Percentiles rank a stretch among this genome's conserved stretches.
Conservation (phyloP, 2,329 filamentous ascomycete genomes). For the Clarireedia hainanense region DNA sequence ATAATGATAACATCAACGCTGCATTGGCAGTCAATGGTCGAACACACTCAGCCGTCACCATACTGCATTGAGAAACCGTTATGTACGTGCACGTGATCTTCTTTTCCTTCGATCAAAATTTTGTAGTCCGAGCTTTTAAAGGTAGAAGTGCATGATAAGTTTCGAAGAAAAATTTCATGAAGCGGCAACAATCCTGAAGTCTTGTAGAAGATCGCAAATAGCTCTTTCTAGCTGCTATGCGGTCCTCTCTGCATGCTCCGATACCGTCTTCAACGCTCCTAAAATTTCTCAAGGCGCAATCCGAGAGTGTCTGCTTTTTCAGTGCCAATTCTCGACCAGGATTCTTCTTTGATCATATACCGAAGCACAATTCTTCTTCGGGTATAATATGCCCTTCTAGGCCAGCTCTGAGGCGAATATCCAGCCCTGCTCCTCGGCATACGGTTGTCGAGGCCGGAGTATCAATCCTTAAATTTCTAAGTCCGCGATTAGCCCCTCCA, state of each 20-base stretch:
- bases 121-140: conserved; percentile 13
- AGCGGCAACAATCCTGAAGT: conserved; percentile 1
- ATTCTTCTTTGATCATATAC: conserved; percentile 23
- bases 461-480: conserved; percentile 23
- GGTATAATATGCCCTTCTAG: conserved; percentile 8
- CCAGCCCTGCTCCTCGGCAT: conserved; percentile 13
- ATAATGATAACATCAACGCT: too few relatives aligned
- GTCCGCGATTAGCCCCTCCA: conserved; percentile 13
- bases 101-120: background rate
- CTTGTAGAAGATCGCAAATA: conserved; percentile 8
- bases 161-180: conserved; percentile 2
- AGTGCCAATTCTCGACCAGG: conserved; percentile 31
- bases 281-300: conserved; percentile 65
- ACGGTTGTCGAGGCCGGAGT: conserved; percentile 20
- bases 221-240: conserved; percentile 25
- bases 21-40: too few relatives aligned
- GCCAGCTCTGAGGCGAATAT: conserved; percentile 14
- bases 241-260: conserved; percentile 23
- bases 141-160: conserved; percentile 5
- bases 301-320: conserved; percentile 49
- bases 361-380: conserved; percentile 8
- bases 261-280: conserved; percentile 52
- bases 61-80: background rate
- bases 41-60: too few relatives aligned
- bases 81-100: background rate